These are phyloP conservation scores for Aureobasidium sp. DNA, from an alignment of 2,329 filamentous ascomycete genomes.

Conservation along the genomic window DNA sequence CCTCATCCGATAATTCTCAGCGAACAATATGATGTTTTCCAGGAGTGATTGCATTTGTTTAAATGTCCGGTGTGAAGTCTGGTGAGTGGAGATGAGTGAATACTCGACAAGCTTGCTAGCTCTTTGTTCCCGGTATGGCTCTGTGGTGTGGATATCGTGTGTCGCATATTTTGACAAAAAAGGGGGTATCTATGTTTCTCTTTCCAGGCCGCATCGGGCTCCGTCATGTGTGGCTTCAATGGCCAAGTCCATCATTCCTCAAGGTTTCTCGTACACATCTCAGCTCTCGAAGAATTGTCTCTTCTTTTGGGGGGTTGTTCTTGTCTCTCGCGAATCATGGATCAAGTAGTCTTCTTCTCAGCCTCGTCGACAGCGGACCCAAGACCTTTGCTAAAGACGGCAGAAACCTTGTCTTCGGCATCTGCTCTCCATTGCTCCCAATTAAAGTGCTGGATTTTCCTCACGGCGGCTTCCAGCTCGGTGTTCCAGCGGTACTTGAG, in stretches of 20 bases:
- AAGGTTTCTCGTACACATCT: neutral
- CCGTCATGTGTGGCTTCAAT: neutral
- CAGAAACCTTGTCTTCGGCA: conserved; percentile 33
- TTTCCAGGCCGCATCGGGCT: neutral
- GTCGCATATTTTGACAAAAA: neutral
- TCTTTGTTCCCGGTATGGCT: neutral
- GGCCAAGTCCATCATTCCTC: neutral
- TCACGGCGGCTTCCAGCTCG: conserved; percentile 38
- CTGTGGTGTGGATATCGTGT: neutral
- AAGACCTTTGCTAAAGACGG: neutral
- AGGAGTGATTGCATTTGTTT: no score
- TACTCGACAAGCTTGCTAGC: no score
- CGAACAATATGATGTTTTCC: neutral
- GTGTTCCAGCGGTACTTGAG: conserved; percentile 46
- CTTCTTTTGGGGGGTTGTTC: neutral
- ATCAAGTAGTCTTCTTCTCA: neutral
- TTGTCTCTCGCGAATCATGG: neutral
- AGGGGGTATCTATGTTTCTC: conserved; percentile 6
- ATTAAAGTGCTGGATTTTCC: conserved; percentile 38
- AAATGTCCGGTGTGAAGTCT: no score
- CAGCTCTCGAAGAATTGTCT: neutral
- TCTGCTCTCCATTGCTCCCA: conserved; percentile 37
- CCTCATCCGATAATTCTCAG: neutral
- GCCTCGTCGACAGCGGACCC: neutral
- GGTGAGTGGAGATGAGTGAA: no score